phyloP scores from a whole-genome alignment of 371 early-diverging fungal genomes.

The Phascolomyces articulosus region DNA sequence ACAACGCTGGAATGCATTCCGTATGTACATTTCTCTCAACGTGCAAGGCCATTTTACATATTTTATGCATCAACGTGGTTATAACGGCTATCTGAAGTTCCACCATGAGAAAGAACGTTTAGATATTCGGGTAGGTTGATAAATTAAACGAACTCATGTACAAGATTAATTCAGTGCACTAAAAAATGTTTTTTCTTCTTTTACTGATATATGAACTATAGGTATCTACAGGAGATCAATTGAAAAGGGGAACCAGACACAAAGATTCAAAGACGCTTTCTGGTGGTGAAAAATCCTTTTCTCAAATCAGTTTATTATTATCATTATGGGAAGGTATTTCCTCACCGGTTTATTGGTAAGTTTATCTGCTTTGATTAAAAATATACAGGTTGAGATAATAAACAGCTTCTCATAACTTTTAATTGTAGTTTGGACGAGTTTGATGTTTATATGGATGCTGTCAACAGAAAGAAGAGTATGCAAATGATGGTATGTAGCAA shows the following conservation, averaged over 20 bases:
- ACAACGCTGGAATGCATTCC: constrained; percentile 68
- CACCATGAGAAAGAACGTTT: constrained; percentile 77
- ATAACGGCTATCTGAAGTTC: constrained; percentile 86
- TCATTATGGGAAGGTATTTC: constrained; percentile 97
- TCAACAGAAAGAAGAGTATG: constrained; percentile 91
- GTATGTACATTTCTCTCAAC: constrained; percentile 71
- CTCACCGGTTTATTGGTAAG: constrained; percentile 91
- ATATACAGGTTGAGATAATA: neutral
- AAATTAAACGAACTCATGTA: neutral
- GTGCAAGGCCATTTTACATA: constrained; percentile 75
- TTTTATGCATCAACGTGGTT: constrained; percentile 84
- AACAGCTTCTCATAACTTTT: neutral
- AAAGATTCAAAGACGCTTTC: constrained; percentile 92
- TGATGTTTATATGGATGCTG: constrained; percentile 99
- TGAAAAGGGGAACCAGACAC: constrained; percentile 48
- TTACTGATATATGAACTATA: neutral
- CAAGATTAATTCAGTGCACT: no score
- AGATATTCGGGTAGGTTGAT: constrained; percentile 50
- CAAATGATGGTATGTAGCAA: constrained; percentile 66
- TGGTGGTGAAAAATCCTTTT: constrained; percentile 99
- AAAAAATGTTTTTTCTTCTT: neutral
- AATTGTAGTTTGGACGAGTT: constrained; percentile 93
- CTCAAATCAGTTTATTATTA: constrained; percentile 95
- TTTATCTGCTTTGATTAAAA: neutral
- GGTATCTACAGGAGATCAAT: constrained; percentile 48